Evolutionary conservation across 2,329 filamentous ascomycete genomes (phyloP), one percentile per base, ranked within the genome.

Genomic region (Tolypocladium inflatum): DNA sequence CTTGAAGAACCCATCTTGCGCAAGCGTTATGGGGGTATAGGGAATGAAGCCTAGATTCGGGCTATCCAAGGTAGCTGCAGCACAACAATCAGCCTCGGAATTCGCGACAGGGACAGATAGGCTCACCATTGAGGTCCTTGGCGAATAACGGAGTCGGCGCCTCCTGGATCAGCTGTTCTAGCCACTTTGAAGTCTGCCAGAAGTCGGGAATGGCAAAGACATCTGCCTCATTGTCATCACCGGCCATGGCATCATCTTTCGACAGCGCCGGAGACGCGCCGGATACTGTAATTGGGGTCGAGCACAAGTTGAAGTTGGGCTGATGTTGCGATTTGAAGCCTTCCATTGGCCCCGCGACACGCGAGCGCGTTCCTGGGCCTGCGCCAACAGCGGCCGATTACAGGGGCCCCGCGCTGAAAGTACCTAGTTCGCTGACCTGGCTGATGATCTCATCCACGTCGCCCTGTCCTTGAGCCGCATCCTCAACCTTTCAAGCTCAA

Each of bases 181-280:
- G 70, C 70, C 80, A 79, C 63, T 72, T 76, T 2, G 85, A 83
- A 33, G 78, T 72, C 57, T 74, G 75, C 79, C 80, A 84, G 60
- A 88, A 79, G 66, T 86, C 78, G 43, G 83, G 83, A 52, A 85
- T 83, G 43, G 80, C 79, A 66, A 90, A 90, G 38, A 86, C 78
- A 66, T 86, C 73, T 54, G 80, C 76, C 57, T 72, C 67, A 45
- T 78, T 74, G 60, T 77, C 70, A 56, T 77, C 69, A 60, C 74
- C 59, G 60, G 62, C 62, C 70, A 73, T 73, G 59, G 58, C 67
- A 58, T 58, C 62, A 67, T 65, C 37, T 43, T 60, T 45, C n/a
- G 26, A 7, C 19, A 17, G 41, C 17, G 13, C 13, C 21, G 23
- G 26, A n/a, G 26, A 50, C 21, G 56, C 30, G 50, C 17, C 1